Conservation (phyloP, 2,329 filamentous ascomycete species). For the Bipolaris zeicola region DNA sequence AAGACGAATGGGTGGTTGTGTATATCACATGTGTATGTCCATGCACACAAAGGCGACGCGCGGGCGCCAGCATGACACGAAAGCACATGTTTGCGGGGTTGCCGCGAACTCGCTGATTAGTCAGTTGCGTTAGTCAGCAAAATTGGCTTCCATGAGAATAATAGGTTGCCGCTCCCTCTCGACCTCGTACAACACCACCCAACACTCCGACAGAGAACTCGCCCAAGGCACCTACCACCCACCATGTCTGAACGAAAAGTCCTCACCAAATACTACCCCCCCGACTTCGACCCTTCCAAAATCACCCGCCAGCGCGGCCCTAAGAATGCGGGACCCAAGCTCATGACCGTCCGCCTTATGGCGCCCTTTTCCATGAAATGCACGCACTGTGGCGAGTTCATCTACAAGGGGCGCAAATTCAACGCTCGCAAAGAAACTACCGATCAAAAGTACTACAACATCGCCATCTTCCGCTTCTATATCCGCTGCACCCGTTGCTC, state of each 20-base stretch:
- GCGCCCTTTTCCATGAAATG: constrained; percentile 84
- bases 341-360: constrained; percentile 90
- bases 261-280: constrained; percentile 68
- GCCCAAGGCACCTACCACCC: no score
- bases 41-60: no score
- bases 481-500: constrained; percentile 84
- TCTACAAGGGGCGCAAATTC: constrained; percentile 93
- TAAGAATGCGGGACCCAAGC: constrained; percentile 76
- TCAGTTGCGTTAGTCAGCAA: constrained; percentile 22
- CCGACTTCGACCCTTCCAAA: constrained; percentile 88
- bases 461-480: constrained; percentile 88
- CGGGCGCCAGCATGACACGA: constrained; percentile 25
- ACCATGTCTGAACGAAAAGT: constrained; percentile 88
- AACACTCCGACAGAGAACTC: neutral
- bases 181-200: neutral
- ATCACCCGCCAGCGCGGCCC: constrained; percentile 71
- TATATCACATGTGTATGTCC: no score
- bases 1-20: no score
- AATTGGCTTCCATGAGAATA: neutral
- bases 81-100: constrained; percentile 28
- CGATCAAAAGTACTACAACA: constrained; percentile 85
- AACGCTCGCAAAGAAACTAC: constrained; percentile 93
- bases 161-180: neutral
- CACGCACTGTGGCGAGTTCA: constrained; percentile 74
- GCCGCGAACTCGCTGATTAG: neutral